phyloP scores from a whole-genome alignment of 441 rosid genomes.

The Breynia disticha region DNA sequence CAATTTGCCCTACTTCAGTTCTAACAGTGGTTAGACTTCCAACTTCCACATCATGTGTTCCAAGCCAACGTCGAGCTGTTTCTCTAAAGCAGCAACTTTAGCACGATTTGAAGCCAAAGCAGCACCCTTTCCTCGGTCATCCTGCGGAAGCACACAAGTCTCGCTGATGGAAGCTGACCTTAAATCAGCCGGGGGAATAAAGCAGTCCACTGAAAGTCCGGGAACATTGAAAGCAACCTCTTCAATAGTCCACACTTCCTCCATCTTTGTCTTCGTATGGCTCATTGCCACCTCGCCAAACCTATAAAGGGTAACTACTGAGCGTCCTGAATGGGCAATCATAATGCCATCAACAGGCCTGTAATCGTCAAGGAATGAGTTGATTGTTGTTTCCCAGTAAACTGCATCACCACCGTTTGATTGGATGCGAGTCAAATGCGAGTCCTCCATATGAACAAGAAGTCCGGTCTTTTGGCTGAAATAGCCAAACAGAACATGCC shows the following conservation, averaged over 20 bases:
- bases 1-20: conserved; percentile 28
- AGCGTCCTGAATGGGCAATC: conserved; percentile 88
- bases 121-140: conserved; percentile 46
- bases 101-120: conserved; percentile 41
- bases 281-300: conserved; percentile 87
- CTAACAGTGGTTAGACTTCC: conserved; percentile 36
- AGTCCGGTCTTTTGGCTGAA: conserved; percentile 94
- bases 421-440: conserved; percentile 81
- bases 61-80: conserved; percentile 21
- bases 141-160: conserved; percentile 49
- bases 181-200: conserved; percentile 79
- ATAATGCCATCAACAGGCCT: conserved; percentile 77
- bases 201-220: conserved; percentile 75
- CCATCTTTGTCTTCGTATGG: conserved; percentile 89
- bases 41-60: conserved; percentile 42
- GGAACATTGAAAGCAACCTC: conserved; percentile 93
- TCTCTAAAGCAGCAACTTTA: conserved; percentile 66
- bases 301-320: conserved; percentile 74
- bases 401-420: conserved; percentile 73
- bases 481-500: conserved; percentile 84
- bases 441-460: conserved; percentile 75
- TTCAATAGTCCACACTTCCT: conserved; percentile 83
- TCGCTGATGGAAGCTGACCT: conserved; percentile 47
- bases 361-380: conserved; percentile 67
- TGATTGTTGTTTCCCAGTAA: conserved; percentile 89